These are phyloP conservation scores for Phialocephala sp. DNA, from an alignment of 2,329 filamentous ascomycete genomes.

Conservation along the genomic window DNA sequence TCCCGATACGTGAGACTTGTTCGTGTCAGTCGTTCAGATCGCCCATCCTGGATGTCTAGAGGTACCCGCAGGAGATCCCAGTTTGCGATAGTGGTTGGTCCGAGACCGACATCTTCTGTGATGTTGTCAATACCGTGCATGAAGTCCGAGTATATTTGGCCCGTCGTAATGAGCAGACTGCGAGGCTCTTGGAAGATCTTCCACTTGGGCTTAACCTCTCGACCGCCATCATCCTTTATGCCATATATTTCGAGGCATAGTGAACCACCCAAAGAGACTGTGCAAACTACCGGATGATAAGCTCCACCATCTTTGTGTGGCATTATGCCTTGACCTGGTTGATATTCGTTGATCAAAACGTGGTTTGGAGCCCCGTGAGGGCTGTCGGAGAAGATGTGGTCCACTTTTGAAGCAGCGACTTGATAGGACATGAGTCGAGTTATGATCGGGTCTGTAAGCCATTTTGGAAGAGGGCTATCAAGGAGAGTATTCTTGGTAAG, in stretches of 20 bases:
- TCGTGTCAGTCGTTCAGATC: conserved; percentile 63
- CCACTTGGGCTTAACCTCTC: conserved; percentile 57
- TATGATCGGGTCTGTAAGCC: conserved; percentile 75
- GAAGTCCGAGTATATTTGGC: conserved; percentile 69
- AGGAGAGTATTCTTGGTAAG: conserved; percentile 81
- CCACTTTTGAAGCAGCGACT: conserved; percentile 40
- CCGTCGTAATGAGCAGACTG: conserved; percentile 77
- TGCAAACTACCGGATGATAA: conserved; percentile 88
- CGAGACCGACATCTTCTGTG: conserved; percentile 69
- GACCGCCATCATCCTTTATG: conserved; percentile 64
- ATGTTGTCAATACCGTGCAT: conserved; percentile 77
- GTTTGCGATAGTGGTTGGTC: conserved; percentile 67
- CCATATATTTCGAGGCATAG: conserved; percentile 79
- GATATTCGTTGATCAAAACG: conserved; percentile 92
- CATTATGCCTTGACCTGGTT: conserved; percentile 91
- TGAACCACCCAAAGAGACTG: conserved; percentile 80
- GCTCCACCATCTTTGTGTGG: conserved; percentile 91
- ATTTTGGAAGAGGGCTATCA: conserved; percentile 73
- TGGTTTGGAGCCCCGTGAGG: conserved; percentile 85
- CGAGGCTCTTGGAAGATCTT: conserved; percentile 82
- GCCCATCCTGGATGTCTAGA: conserved; percentile 54
- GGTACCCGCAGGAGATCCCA: conserved; percentile 68
- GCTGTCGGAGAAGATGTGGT: conserved; percentile 63
- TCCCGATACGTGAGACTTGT: conserved; percentile 84
- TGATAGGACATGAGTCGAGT: conserved; percentile 61